Percentiles rank a stretch among this genome's conserved stretches.
phyloP scores from a whole-genome alignment of 192 early-diverging fungal genomes.

The Fimicolochytrium jonesii region DNA sequence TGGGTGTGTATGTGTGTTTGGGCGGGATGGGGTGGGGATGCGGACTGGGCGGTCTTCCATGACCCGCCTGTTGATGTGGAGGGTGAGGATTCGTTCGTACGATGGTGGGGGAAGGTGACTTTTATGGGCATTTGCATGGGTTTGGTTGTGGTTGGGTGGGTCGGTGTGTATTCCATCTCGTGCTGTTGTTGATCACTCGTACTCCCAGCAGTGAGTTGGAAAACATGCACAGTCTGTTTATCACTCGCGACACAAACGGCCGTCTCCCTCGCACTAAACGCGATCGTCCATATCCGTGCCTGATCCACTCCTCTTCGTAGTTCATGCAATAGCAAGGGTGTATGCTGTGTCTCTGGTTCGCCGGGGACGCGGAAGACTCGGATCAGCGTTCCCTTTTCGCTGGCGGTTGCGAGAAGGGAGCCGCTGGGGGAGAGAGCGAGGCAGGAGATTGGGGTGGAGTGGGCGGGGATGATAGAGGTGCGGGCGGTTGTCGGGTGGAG shows the following conservation, averaged over 20 bases:
- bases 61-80: no score
- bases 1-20: no score
- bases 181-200: no score
- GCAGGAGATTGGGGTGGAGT: conserved; percentile 69
- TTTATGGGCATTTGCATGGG: no score
- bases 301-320: conserved; percentile 83
- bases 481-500: conserved; percentile 1
- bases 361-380: conserved; percentile 69
- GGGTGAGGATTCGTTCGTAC: no score
- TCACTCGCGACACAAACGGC: conserved; percentile 82
- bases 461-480: conserved; percentile 79
- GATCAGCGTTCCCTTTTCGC: conserved; percentile 87
- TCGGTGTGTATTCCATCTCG: no score
- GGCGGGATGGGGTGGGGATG: no score
- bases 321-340: conserved; percentile 69
- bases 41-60: no score
- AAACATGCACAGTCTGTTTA: conserved; percentile 91
- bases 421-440: conserved; percentile 76
- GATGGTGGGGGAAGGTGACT: no score
- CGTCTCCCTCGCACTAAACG: conserved; percentile 77
- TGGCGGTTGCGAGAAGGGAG: conserved; percentile 76
- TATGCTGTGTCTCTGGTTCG: no score
- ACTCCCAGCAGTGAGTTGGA: conserved; percentile 69
- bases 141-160: no score
- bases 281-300: conserved; percentile 84